Evolutionary conservation across 78 protist species (phyloP).

Genomic region (Speleostelium caveatum): DNA sequence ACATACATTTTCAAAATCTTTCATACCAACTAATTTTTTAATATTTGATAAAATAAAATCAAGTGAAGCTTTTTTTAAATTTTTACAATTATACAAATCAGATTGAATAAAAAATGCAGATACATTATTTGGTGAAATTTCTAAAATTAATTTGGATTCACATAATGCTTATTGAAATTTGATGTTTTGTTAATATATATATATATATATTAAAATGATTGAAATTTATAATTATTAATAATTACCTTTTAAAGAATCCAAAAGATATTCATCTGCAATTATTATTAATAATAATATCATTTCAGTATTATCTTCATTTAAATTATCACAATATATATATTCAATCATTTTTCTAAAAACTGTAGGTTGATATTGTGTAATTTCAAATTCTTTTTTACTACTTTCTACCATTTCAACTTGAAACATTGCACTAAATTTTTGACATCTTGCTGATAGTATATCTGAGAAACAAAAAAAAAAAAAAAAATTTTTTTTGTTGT

Average conservation of each 20-base stretch:
- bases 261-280: conserved; percentile 71
- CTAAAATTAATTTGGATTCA: conserved; percentile 31
- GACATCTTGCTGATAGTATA: conserved; percentile 63
- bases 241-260: conserved; percentile 63
- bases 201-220: background rate
- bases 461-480: conserved; percentile 10
- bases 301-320: conserved; percentile 41
- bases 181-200: background rate
- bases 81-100: conserved; percentile 42
- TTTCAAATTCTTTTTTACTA: conserved; percentile 27
- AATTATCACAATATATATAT: conserved; percentile 35
- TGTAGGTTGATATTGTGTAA: conserved; percentile 20
- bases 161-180: background rate
- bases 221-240: no score
- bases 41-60: conserved; percentile 15
- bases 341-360: conserved; percentile 74
- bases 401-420: conserved; percentile 46
- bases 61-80: conserved; percentile 17
- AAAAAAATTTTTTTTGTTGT: background rate
- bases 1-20: conserved; percentile 25
- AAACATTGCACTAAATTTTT: conserved; percentile 70
- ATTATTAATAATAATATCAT: conserved; percentile 38
- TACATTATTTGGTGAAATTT: conserved; percentile 39
- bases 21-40: conserved; percentile 10
- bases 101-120: conserved; percentile 39